These are phyloP conservation scores for Hypoxylon cercidicola DNA, from an alignment of 495 filamentous ascomycete species.

Conservation along the genomic window DNA sequence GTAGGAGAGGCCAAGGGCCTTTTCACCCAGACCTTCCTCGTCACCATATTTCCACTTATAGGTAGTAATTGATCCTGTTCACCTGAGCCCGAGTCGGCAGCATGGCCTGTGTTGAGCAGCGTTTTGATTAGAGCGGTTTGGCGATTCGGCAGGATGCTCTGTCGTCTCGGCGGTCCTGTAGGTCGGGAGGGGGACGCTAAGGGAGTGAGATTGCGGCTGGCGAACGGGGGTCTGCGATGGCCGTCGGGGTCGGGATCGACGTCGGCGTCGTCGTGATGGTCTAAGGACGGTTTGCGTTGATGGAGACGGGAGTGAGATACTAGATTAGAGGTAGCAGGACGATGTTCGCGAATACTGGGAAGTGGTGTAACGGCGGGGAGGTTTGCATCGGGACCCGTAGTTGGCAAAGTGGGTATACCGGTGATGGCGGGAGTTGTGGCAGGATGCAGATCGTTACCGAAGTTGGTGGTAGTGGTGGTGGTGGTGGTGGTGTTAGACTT, in stretches of 20 bases:
- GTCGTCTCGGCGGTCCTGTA: constrained; percentile 48
- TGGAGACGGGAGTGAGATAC: constrained; percentile 6
- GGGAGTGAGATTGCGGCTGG: constrained; percentile 30
- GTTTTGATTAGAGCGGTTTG: constrained; percentile 60
- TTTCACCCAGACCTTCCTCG: constrained; percentile 94
- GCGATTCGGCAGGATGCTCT: constrained; percentile 60
- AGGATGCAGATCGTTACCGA: constrained; percentile 36
- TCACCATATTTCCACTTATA: constrained; percentile 65
- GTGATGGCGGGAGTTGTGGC: constrained; percentile 27
- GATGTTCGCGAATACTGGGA: constrained; percentile 41
- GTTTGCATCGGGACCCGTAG: constrained; percentile 16
- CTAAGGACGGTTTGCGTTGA: constrained; percentile 13
- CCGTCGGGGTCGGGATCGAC: no score
- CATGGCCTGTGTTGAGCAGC: constrained; percentile 51
- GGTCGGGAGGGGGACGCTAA: constrained; percentile 40
- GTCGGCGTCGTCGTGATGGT: constrained; percentile 19
- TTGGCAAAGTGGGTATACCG: constrained; percentile 3
- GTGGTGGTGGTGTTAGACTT: constrained; percentile 7
- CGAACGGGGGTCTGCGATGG: constrained; percentile 12
- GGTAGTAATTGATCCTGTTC: constrained; percentile 51
- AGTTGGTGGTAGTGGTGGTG: constrained; percentile 16
- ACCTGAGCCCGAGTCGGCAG: constrained; percentile 45
- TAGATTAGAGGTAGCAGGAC: constrained; percentile 16
- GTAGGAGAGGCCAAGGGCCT: constrained; percentile 86
- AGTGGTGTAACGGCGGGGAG: constrained; percentile 27